Conservation (phyloP, 2,329 filamentous ascomycete genomes). For the Trichoderma lentiforme region DNA sequence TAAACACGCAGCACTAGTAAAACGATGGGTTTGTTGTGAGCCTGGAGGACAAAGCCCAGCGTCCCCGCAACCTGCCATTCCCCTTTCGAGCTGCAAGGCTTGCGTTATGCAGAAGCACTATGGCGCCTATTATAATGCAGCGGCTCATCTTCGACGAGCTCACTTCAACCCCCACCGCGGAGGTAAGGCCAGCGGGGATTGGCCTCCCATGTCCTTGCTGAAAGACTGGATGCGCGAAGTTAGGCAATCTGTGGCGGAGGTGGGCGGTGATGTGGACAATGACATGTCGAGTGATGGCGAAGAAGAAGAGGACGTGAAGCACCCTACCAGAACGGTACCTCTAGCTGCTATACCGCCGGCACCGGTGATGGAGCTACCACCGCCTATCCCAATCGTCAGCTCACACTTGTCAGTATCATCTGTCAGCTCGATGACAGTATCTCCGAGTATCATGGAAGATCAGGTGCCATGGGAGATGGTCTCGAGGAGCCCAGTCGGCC, state of each 20-base stretch:
- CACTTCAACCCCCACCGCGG: slow-evolving; percentile 56
- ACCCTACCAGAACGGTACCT: slow-evolving; percentile 3
- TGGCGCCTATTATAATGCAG: slow-evolving; percentile 58
- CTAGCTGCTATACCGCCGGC: neutral
- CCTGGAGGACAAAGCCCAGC: slow-evolving; percentile 37
- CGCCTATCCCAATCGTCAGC: neutral
- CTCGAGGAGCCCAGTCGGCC: neutral
- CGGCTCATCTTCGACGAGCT: slow-evolving; percentile 54
- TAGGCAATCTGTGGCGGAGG: slow-evolving; percentile 48
- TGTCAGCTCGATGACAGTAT: slow-evolving; percentile 11
- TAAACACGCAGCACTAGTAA: slow-evolving; percentile 53
- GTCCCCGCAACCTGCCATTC: slow-evolving; percentile 47
- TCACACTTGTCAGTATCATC: slow-evolving; percentile 10
- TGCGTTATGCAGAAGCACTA: slow-evolving; percentile 56
- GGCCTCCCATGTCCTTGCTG: slow-evolving; percentile 55
- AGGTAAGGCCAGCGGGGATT: slow-evolving; percentile 56
- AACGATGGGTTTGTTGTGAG: slow-evolving; percentile 55
- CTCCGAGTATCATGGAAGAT: slow-evolving; percentile 11
- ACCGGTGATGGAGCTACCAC: slow-evolving; percentile 5
- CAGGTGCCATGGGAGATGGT: slow-evolving; percentile 4
- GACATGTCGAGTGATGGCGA: slow-evolving; percentile 50
- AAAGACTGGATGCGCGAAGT: slow-evolving; percentile 62
- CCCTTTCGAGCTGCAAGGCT: slow-evolving; percentile 54
- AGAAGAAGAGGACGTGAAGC: slow-evolving; percentile 41
- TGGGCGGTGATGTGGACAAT: slow-evolving; percentile 29